A percentile compares a stretch with the other conserved stretches of the same genome.
phyloP scores from a whole-genome alignment of 768 basidiomycete species.

The Psilocybe azurescens region DNA sequence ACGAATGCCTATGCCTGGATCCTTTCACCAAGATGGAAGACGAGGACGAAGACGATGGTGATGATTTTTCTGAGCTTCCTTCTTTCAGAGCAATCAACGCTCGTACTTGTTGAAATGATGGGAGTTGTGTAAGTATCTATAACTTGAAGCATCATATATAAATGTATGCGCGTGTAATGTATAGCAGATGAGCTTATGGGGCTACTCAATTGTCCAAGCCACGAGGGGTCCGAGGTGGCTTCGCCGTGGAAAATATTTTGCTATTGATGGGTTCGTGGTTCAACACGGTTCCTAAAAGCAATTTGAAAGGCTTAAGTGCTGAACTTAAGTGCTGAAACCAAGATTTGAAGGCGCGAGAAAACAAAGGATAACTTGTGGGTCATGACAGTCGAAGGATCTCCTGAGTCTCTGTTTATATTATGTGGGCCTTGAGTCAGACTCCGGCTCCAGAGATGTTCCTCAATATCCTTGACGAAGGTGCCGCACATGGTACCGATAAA shows the following conservation, averaged over 20 bases:
- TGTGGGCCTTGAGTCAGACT: neutral
- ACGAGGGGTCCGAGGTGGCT: neutral
- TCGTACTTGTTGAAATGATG: neutral
- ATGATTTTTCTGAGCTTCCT: neutral
- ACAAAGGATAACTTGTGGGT: neutral
- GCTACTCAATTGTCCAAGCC: neutral
- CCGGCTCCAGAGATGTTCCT: neutral
- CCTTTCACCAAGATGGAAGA: slow-evolving; percentile 19
- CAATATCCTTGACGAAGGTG: neutral
- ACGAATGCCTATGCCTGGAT: slow-evolving; percentile 24
- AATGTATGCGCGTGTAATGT: slow-evolving; percentile 1
- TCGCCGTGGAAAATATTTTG: too few species aligned
- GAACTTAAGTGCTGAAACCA: neutral
- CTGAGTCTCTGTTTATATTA: neutral
- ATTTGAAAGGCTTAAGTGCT: neutral
- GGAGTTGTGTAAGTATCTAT: neutral
- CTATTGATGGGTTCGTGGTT: neutral
- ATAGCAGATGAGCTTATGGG: neutral
- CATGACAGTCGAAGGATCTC: neutral
- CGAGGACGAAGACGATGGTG: slow-evolving; percentile 16
- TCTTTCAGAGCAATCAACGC: neutral
- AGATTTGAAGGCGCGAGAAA: neutral
- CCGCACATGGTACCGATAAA: too few species aligned
- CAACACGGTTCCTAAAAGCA: neutral
- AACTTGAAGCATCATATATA: neutral